phyloP scores from a whole-genome alignment of 2,329 filamentous ascomycete species.

The Colletotrichum tabaci region DNA sequence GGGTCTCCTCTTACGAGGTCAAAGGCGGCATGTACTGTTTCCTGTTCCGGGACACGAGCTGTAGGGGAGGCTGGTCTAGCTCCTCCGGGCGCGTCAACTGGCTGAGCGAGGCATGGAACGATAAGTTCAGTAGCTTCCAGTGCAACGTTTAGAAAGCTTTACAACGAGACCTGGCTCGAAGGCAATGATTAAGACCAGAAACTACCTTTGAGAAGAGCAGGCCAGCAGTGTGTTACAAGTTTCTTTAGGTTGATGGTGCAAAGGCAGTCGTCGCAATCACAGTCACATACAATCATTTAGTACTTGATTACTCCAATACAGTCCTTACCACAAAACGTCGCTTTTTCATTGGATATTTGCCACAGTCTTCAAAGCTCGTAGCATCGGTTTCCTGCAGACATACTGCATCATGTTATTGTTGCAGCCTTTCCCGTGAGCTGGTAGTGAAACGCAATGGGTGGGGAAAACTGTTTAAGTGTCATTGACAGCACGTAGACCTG shows the following conservation, averaged over 20 bases:
- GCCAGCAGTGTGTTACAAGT: background rate
- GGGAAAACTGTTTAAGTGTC: too few species aligned
- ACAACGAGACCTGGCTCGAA: accelerated
- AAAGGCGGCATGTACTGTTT: background rate
- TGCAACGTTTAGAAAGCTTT: background rate
- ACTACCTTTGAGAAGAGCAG: background rate
- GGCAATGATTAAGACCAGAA: too few species aligned
- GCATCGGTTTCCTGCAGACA: too few species aligned
- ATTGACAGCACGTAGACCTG: too few species aligned
- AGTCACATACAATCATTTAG: background rate
- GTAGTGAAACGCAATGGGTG: too few species aligned
- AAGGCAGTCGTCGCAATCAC: background rate
- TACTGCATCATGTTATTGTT: too few species aligned
- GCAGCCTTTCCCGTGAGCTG: too few species aligned
- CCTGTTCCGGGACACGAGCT: background rate
- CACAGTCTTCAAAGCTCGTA: too few species aligned
- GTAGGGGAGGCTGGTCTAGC: background rate
- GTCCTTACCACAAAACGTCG: background rate
- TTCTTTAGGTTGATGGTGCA: too few species aligned
- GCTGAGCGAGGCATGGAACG: background rate
- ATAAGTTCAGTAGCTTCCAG: background rate
- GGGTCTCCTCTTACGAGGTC: background rate
- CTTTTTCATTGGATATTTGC: accelerated
- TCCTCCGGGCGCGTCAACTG: background rate
- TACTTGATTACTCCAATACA: background rate